Percentiles rank a stretch among this genome's conserved stretches.
Conservation (phyloP, 768 basidiomycete species). For the Paxillus involutus region DNA sequence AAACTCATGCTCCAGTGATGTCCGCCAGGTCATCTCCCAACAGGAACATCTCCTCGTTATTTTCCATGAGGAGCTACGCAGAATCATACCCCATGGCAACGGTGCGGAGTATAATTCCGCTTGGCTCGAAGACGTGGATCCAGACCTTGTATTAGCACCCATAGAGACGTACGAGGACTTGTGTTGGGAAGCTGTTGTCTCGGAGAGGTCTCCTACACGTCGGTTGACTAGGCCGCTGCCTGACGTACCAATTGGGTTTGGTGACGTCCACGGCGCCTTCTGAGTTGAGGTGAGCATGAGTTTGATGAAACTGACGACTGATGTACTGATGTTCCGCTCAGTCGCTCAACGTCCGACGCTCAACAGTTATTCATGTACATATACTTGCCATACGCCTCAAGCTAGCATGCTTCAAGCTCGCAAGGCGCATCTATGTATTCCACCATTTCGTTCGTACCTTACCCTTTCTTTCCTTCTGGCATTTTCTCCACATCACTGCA, state of each 20-base stretch:
- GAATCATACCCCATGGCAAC: conserved; percentile 17
- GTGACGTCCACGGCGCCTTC: conserved; percentile 18
- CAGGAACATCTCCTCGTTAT: conserved; percentile 33
- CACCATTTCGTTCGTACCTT: neutral
- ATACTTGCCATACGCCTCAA: neutral
- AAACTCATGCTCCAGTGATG: conserved; percentile 30
- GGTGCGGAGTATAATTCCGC: conserved; percentile 17
- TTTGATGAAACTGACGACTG: conserved; percentile 6
- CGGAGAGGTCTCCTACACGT: conserved; percentile 12
- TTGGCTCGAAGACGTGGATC: conserved; percentile 29
- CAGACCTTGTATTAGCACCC: conserved; percentile 28
- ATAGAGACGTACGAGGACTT: conserved; percentile 27
- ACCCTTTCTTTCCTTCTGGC: conserved; percentile 10
- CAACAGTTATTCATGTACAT: neutral
- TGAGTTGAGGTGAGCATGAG: neutral
- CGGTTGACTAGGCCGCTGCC: conserved; percentile 15
- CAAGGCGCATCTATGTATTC: neutral
- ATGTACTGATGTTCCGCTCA: neutral
- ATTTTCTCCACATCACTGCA: neutral
- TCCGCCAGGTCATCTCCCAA: conserved; percentile 32
- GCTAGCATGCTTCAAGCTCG: no score
- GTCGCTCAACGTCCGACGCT: neutral
- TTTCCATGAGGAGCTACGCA: conserved; percentile 29
- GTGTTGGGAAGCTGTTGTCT: conserved; percentile 29
- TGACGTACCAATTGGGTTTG: conserved; percentile 31